Evolutionary conservation across 805 yeast genomes (phyloP).

Genomic region (Wickerhamomyces hampshirensis): DNA sequence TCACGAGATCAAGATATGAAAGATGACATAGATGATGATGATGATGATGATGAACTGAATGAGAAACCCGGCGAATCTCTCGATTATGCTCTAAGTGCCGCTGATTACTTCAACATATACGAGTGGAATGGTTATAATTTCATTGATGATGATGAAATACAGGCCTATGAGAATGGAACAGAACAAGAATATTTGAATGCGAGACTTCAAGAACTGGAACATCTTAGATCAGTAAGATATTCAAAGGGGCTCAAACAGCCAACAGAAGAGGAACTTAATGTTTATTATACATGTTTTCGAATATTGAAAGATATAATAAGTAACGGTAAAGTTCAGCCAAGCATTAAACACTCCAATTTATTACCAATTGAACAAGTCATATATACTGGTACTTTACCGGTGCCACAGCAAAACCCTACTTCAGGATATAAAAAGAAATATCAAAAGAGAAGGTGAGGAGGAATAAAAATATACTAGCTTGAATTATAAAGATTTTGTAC

Average conservation of each 20-base stretch:
- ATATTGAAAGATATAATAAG: slow-evolving; percentile 40
- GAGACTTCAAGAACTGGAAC: slow-evolving; percentile 44
- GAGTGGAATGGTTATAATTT: slow-evolving; percentile 47
- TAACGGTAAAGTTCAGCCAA: slow-evolving; percentile 31
- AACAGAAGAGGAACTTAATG: slow-evolving; percentile 34
- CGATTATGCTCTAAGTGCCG: slow-evolving; percentile 4
- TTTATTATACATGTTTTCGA: slow-evolving; percentile 40
- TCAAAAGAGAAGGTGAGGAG: background rate
- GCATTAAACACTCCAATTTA: slow-evolving; percentile 29
- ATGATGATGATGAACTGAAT: slow-evolving; percentile 1
- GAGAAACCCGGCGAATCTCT: slow-evolving; percentile 1
- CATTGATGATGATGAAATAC: slow-evolving; percentile 49
- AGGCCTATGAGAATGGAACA: slow-evolving; percentile 37
- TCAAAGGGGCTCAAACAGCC: slow-evolving; percentile 32
- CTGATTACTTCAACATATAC: slow-evolving; percentile 29
- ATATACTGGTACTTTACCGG: slow-evolving; percentile 78
- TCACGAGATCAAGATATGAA: slow-evolving; percentile 6
- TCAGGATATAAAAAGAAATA: background rate
- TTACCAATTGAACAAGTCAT: slow-evolving; percentile 71
- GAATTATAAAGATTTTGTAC: too few species aligned
- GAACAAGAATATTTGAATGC: slow-evolving; percentile 39
- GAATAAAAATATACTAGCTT: too few species aligned
- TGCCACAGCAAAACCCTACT: slow-evolving; percentile 31
- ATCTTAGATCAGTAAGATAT: slow-evolving; percentile 44
- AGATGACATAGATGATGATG: slow-evolving; percentile 9